Evolutionary conservation across 371 early-diverging fungal genomes (phyloP), one percentile per base, ranked within the genome.

Genomic region (Phascolomyces articulosus): DNA sequence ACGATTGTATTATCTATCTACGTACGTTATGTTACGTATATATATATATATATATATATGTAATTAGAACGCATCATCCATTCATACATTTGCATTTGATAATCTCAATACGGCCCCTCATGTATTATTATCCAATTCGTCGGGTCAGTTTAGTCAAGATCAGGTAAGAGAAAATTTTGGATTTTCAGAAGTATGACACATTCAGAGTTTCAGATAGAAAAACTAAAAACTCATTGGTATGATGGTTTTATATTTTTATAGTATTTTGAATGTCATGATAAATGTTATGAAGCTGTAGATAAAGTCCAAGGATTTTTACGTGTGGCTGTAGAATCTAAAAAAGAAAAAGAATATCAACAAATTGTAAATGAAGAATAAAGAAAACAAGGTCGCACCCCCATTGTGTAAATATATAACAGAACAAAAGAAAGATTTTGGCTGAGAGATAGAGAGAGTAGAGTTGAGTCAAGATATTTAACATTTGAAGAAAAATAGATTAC

Each of bases 41-140:
- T 9, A 34, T 34, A 53, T 53, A 44, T 31, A 51, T 28, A 13
- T 31, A 20, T 58, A 15, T 44, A 18, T 15, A 44, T 44, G 4
- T 40, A 56, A 23, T 55, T 69, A 89, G 78, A 73, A 74, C 23
- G 91, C 94, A 0, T 67, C 71, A 66, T 96, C 96, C 0, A 71
- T 79, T 26, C 98, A 97, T 66, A 89, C 88, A 4, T 93, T 95
- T 84, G 94, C 91, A 28, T 95, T 96, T 74, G 89, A 90, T 63
- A 87, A 81, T 64, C 65, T 70, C 21, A 54, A 70, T 40, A 68
- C 68, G 60, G 68, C 78, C 34, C 59, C 65, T 18, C 60, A 70
- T 21, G 59, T 79, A 11, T 56, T 85, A 54, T 79, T 86, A 64
- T 85, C 82, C 28, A 83, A 92, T 40, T 93, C 92, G 31, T 81